Base-by-base conservation (phyloP, 441 rosid species). In the Dalechampia spathulata region DNA sequence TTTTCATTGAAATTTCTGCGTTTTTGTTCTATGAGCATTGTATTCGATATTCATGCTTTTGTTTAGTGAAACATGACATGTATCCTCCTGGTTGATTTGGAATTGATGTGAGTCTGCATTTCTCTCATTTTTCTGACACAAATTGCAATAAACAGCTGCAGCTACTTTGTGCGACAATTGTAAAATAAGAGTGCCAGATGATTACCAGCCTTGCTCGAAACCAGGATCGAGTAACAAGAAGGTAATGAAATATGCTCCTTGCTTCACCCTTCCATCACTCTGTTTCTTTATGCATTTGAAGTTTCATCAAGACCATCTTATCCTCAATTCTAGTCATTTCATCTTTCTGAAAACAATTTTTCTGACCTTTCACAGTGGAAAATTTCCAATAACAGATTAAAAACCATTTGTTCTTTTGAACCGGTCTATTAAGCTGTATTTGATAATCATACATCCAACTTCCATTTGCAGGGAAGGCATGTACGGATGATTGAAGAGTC, bases 171-270 rank as follows among this genome's bases (percentile, higher is more conserved):
- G 62, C 37, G 10, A 44, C 46, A 38, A 58, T 38, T 58, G 62
- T 47, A 48, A 37, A 25, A 22, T 22, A 45, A 47, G 54, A 37
- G 25, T 25, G 12, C 27, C 37, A 1, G 54, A 58, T 48, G 55
- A 27, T 26, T 25, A 54, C 22, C 32, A 57, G 44, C 52, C 43
- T 21, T 57, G 52, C 54, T 20, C 36, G 56, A 48, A 48, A 47
- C 47, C 62, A 37, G 62, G 39, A 58, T 22, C 55, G 21, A 58
- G 55, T 26, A 37, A 49, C 47, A 58, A 36, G 36, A 58, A 58
- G 62, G 62, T 58, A 9, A 37, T 36, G 11, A 16, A 57, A 19
- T 13, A 45, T 17, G 32, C 19, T 13, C 22, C 20, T 25, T 23
- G 34, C 34, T 30, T 3, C 8, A 30, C 8, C 34, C 8, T 30